phyloP scores from a whole-genome alignment of 257 asterid species.

The Echium plantagineum region DNA sequence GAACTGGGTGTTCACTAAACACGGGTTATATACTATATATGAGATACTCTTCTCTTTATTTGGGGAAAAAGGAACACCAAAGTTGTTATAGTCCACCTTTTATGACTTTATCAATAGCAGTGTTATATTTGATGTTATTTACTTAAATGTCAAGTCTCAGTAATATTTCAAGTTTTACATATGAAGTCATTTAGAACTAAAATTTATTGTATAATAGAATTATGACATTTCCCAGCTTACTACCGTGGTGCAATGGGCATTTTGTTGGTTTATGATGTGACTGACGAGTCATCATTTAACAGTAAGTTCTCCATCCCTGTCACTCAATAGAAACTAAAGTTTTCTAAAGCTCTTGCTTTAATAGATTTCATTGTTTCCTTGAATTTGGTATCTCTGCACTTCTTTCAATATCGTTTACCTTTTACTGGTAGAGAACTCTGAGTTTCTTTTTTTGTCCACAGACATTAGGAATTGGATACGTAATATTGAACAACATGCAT shows the following conservation, averaged over 20 bases:
- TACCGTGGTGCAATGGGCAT: constrained; percentile 47
- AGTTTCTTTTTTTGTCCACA: not conserved
- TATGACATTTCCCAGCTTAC: constrained; percentile 21
- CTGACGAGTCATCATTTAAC: constrained; percentile 37
- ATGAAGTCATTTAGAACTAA: not conserved
- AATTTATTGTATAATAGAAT: not conserved
- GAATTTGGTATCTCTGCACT: not conserved
- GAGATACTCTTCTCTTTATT: not conserved
- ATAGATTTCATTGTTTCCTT: not conserved
- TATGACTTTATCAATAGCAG: not conserved
- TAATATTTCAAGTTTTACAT: not conserved
- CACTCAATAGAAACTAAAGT: not conserved
- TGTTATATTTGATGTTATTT: no score
- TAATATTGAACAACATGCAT: no score
- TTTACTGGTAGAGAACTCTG: not conserved
- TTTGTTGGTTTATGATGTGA: constrained; percentile 37
- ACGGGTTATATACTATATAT: not conserved
- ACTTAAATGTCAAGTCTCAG: not conserved
- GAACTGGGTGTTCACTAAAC: not conserved
- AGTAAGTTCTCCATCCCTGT: constrained; percentile 20
- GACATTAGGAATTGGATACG: no score
- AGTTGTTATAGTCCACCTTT: not conserved
- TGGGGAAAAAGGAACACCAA: not conserved
- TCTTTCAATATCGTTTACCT: not conserved
- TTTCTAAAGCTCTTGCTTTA: not conserved